These are phyloP conservation scores for Penicillium sp. DNA, from an alignment of 2,329 filamentous ascomycete species.

Conservation along the genomic window DNA sequence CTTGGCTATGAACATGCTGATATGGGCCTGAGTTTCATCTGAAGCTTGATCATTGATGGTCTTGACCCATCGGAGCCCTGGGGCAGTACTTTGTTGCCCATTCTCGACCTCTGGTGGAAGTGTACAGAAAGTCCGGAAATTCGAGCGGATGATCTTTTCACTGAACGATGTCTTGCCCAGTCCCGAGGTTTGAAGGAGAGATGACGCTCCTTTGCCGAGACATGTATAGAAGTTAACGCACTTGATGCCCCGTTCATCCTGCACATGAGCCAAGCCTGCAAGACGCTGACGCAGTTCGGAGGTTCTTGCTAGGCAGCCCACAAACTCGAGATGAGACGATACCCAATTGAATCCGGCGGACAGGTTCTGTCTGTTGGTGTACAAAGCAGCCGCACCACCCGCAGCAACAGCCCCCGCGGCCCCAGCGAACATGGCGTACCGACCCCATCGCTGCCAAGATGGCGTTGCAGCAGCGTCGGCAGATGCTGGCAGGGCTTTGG, in stretches of 20 bases:
- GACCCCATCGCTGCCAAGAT: conserved; percentile 78
- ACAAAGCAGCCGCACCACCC: conserved; percentile 80
- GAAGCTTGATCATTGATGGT: conserved; percentile 74
- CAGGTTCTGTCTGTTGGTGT: conserved; percentile 79
- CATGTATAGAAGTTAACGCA: conserved; percentile 87
- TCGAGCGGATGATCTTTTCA: conserved; percentile 44
- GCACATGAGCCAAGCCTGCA: conserved; percentile 63
- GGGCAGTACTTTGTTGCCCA: conserved; percentile 22
- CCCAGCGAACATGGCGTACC: conserved; percentile 80
- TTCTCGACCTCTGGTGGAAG: conserved; percentile 59
- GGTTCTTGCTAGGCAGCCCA: conserved; percentile 80
- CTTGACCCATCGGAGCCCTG: conserved; percentile 62
- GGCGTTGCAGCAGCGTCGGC: conserved; percentile 48
- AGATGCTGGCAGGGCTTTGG: conserved; percentile 28
- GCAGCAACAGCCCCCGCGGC: conserved; percentile 76
- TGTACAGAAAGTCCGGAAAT: conserved; percentile 84
- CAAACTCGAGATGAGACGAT: conserved; percentile 87
- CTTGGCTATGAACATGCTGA: conserved; percentile 47
- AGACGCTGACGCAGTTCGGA: conserved; percentile 78
- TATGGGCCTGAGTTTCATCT: conserved; percentile 81
- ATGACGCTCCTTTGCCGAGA: conserved; percentile 67
- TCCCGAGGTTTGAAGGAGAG: conserved; percentile 27
- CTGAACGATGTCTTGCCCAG: conserved; percentile 31
- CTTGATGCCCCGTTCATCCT: conserved; percentile 66
- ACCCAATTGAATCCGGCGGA: conserved; percentile 77